phyloP scores from a whole-genome alignment of 257 asterid genomes.

The Nicotiana otophora region DNA sequence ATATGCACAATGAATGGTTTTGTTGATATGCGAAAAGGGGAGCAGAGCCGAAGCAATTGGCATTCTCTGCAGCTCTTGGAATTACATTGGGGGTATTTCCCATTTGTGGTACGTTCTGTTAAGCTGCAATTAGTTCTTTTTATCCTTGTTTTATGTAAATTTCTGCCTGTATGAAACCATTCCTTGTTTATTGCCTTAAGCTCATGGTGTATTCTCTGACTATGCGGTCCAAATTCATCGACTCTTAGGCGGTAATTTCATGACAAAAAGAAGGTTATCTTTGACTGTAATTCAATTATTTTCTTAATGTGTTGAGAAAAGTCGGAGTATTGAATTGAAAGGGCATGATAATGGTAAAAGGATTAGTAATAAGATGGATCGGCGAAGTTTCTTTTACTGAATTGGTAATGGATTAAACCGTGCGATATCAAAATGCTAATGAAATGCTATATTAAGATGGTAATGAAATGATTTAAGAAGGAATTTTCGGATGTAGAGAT shows the following conservation, averaged over 20 bases:
- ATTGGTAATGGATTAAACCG: not conserved
- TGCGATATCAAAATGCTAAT: not conserved
- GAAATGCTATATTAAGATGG: not conserved
- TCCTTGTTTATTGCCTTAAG: not conserved
- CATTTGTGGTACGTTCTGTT: slow-evolving; percentile 55
- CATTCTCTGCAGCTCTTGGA: slow-evolving; percentile 84
- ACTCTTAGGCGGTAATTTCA: not conserved
- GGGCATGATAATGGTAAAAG: not conserved
- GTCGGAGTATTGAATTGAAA: not conserved
- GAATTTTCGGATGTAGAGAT: not conserved
- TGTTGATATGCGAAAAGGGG: slow-evolving; percentile 44
- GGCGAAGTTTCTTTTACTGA: not conserved
- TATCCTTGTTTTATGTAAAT: not conserved
- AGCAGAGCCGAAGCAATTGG: slow-evolving; percentile 85
- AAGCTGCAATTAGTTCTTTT: not conserved
- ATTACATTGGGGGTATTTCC: slow-evolving; percentile 82
- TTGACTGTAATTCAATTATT: not conserved
- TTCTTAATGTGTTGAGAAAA: not conserved
- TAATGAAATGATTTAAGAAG: not conserved
- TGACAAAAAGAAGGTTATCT: not conserved
- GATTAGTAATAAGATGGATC: not conserved
- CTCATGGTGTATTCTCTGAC: not conserved
- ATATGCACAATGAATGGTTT: not conserved
- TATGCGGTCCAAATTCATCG: not conserved
- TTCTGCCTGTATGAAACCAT: not conserved